Evolutionary conservation across 331 rosid genomes (phyloP), one percentile per base, ranked within the genome.

Genomic region (Prunus yedoensis): DNA sequence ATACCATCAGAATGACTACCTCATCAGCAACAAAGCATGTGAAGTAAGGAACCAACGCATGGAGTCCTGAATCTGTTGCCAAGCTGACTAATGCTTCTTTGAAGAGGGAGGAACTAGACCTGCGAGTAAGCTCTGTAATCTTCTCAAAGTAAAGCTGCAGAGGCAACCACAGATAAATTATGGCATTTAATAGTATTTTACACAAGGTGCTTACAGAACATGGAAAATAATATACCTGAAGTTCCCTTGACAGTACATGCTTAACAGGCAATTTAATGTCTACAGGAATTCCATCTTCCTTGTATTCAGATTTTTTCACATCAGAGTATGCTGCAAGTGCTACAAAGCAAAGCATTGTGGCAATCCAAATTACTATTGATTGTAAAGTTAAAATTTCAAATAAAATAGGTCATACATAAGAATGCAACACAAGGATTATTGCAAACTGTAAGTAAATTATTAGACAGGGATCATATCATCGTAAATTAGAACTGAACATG

Each of bases 21-120:
- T 94, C 91, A 74, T 91, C 97, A 58, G 93, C 90, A 70, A 94
- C 77, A 66, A 94, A 94, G 87, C 83, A 68, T 32, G 88, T 76
- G 68, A 94, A 90, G 84, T 89, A 89, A 23, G 98, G 98, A 85
- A 91, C 87, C 73, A 91, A 89, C 54, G 92, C 96, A 79, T 91
- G 97, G 80, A 94, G 90, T 71, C 97, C 98, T 10, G 95, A 86
- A 81, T 94, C 95, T 8, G 89, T 84, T 64, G 95, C 82, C 88
- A 94, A 75, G 90, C 96, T 91, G 81, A 88, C 51, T 84, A 94
- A 69, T 16, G 89, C 97, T 86, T 87, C 82, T 82, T 88, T 86
- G 21, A 91, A 85, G 70, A 87, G 78, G 79, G 68, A 57, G 62
- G 96, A 90, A 25, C 87, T 79, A 75, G 95, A 84, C 86, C 85